These are phyloP conservation scores for Penicillium cataractarum DNA, from an alignment of 495 filamentous ascomycete species.

Conservation along the genomic window DNA sequence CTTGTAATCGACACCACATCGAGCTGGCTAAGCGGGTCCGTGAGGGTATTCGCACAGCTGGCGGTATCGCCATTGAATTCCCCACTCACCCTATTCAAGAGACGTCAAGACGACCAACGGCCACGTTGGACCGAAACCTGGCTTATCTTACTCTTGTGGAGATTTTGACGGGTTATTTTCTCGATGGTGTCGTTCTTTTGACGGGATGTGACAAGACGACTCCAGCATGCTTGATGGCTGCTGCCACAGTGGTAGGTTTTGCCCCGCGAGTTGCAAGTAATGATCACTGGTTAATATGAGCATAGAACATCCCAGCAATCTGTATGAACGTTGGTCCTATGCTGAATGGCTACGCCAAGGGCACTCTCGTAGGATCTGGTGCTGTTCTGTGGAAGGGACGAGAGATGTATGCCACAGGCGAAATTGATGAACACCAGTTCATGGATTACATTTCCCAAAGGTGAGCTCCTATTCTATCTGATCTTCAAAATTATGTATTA, in stretches of 20 bases:
- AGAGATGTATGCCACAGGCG: slow-evolving; percentile 55
- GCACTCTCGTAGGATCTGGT: slow-evolving; percentile 49
- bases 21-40: slow-evolving; percentile 56
- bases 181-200: slow-evolving; percentile 58
- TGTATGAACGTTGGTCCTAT: slow-evolving; percentile 61
- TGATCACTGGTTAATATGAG: background rate
- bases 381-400: slow-evolving; percentile 56
- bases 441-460: slow-evolving; percentile 55
- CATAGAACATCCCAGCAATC: slow-evolving; percentile 56
- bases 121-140: slow-evolving; percentile 57
- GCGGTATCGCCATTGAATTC: slow-evolving; percentile 59
- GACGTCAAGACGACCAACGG: slow-evolving; percentile 52
- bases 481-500: no score
- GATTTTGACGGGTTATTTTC: slow-evolving; percentile 53
- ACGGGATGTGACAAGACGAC: slow-evolving; percentile 64
- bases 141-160: slow-evolving; percentile 57
- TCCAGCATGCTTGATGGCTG: slow-evolving; percentile 59
- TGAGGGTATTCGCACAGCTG: slow-evolving; percentile 56
- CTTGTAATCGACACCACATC: slow-evolving; percentile 58
- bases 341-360: slow-evolving; percentile 54
- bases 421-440: slow-evolving; percentile 51
- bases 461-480: slow-evolving; percentile 24
- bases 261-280: background rate
- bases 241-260: slow-evolving; percentile 53
- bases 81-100: slow-evolving; percentile 62